Evolutionary conservation across 768 basidiomycete species (phyloP), one percentile per base, ranked within the genome.

Genomic region (Leucocoprinus sp.): DNA sequence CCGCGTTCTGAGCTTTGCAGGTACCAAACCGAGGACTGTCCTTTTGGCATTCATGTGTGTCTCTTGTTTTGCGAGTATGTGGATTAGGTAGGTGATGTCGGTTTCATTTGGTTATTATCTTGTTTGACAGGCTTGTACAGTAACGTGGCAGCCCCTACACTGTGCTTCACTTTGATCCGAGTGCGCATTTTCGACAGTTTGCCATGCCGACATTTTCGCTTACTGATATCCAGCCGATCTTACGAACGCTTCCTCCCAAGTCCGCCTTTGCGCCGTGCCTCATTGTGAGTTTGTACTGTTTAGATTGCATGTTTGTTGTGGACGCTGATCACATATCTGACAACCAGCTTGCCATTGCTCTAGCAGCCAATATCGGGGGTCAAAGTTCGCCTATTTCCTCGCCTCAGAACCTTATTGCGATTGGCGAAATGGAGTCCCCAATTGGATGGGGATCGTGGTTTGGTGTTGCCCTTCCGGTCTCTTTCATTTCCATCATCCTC

Each of bases 61-160:
- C 14, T 86, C 93, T 2, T 97, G 93, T 58, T 99, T 99, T 60
- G 92, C 93, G 2, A 93, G 89, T 63, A 99, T 98, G 95, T 98
- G 93, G 96, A 98, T 99, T 57, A 93, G 86, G 85, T 84, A 45
- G 36, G 64, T 52, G 29, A 24, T 33, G 43, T 22, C 18, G 5
- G 21, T 31, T 36, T 36, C 14, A 21, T 29, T 31, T 31, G 14
- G 3, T 14, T 14, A 31, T 42, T 34, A 38, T 50, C 36, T 43
- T 40, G 39, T 21, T 22, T 55, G 39, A 42, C 23, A 33, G 26
- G 38, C 44, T 27, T 37, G 34, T 50, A 42, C 43, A 88, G 90
- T 64, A 98, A 99, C 59, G 96, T 99, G 15, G 95, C 96, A 3
- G 96, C 96, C 14, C 93, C 95, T 8, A 96, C 95, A 2, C 72